Conservation (phyloP, 1,284 basidiomycete species). For the Cryptococcus neoformans region DNA sequence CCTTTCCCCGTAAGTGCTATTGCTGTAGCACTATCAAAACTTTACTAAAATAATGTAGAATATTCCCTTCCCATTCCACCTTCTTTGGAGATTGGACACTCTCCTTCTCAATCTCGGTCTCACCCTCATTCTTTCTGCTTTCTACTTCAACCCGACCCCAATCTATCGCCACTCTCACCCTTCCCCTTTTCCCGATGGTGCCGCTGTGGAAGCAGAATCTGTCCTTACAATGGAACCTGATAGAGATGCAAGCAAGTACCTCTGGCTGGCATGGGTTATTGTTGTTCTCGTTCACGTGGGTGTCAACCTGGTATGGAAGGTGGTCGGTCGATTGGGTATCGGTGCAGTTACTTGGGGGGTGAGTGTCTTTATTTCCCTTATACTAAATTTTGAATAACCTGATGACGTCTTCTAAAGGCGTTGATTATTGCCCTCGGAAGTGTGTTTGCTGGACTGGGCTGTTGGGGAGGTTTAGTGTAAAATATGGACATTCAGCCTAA, state of each 20-base stretch:
- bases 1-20: constrained; percentile 40
- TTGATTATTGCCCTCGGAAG: constrained; percentile 47
- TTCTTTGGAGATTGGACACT: constrained; percentile 49
- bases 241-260: constrained; percentile 19
- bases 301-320: constrained; percentile 43
- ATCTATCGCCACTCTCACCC: constrained; percentile 34
- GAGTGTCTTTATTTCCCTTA: constrained; percentile 17
- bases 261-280: constrained; percentile 36
- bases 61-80: constrained; percentile 46
- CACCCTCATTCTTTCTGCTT: constrained; percentile 47
- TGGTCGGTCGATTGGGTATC: constrained; percentile 43
- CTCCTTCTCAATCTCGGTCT: constrained; percentile 50
- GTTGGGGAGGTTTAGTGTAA: constrained; percentile 48
- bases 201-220: background rate
- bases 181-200: background rate
- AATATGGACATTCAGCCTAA: background rate
- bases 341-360: constrained; percentile 50
- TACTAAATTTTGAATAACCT: background rate
- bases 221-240: constrained; percentile 6
- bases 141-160: constrained; percentile 45
- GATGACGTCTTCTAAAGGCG: constrained; percentile 25
- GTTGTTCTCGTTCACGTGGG: constrained; percentile 35
- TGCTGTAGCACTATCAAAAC: too few relatives aligned
- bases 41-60: constrained; percentile 20
- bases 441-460: constrained; percentile 47